Percentiles rank a stretch among this genome's conserved stretches.
These are phyloP conservation scores for Phytophthora sp. DNA, from an alignment of 352 stramenopile species.

Conservation along the genomic window DNA sequence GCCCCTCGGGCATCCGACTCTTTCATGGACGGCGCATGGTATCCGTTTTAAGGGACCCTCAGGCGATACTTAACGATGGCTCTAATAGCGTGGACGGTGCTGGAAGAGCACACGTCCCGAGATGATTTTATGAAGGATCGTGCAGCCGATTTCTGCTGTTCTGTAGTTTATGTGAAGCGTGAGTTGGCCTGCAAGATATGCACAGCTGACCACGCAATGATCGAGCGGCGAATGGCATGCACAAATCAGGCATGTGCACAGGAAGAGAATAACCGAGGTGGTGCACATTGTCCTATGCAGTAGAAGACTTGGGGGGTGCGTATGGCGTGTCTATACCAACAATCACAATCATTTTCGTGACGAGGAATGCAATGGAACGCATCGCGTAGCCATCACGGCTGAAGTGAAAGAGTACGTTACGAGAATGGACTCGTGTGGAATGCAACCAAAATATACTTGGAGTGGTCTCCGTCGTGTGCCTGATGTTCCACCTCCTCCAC, in stretches of 20 bases:
- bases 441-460: not conserved
- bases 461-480: not conserved
- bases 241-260: not conserved
- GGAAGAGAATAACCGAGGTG: not conserved
- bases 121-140: not conserved
- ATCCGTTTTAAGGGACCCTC: too few relatives aligned
- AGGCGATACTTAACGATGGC: not conserved
- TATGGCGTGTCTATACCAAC: not conserved
- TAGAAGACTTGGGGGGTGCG: not conserved
- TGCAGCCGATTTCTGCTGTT: not conserved
- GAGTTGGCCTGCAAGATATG: conserved; percentile 4
- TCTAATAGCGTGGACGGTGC: not conserved
- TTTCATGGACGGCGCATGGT: not conserved
- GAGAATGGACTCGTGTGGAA: conserved; percentile 6
- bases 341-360: not conserved
- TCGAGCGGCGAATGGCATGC: not conserved
- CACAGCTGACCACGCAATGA: not conserved
- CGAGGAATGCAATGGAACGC: not conserved
- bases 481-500: conserved; percentile 1
- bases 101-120: not conserved
- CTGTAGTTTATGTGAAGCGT: conserved; percentile 1
- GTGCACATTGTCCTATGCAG: not conserved
- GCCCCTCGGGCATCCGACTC: too few relatives aligned
- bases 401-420: conserved; percentile 6
- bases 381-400: not conserved